Percentiles rank a stretch among this genome's conserved stretches.
phyloP scores from a whole-genome alignment of 768 basidiomycete genomes.

The Suillus occidentalis region DNA sequence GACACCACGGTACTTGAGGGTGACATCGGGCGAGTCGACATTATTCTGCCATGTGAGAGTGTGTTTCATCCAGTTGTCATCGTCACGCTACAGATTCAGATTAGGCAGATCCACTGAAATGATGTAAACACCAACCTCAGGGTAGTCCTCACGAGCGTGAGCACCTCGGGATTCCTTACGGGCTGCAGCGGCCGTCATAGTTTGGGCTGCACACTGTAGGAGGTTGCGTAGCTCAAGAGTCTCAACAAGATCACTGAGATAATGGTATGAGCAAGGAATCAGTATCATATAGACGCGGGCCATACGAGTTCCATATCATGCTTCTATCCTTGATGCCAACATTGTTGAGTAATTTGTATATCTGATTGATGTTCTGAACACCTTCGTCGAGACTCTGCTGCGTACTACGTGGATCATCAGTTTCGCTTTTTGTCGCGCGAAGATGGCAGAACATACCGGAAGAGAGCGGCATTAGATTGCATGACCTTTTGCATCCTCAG shows the following conservation, averaged over 20 bases:
- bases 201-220: constrained; percentile 93
- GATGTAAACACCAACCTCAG: constrained; percentile 58
- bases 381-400: constrained; percentile 90
- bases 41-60: constrained; percentile 91
- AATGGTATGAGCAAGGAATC: constrained; percentile 11
- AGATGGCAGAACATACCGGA: constrained; percentile 55
- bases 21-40: constrained; percentile 73
- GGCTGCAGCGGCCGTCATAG: constrained; percentile 88
- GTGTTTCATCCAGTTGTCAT: constrained; percentile 93
- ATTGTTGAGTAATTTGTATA: constrained; percentile 87
- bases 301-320: constrained; percentile 99
- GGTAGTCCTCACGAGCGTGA: constrained; percentile 96
- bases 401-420: constrained; percentile 51
- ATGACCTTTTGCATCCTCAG: constrained; percentile 98
- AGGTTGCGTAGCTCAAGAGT: constrained; percentile 96
- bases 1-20: constrained; percentile 86
- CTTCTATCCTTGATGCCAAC: constrained; percentile 97
- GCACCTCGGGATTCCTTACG: constrained; percentile 98
- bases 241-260: constrained; percentile 85
- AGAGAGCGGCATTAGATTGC: constrained; percentile 97
- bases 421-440: constrained; percentile 6
- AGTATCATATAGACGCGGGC: constrained; percentile 9
- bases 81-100: constrained; percentile 67
- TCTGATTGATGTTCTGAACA: constrained; percentile 78
- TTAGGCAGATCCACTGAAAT: constrained; percentile 7